phyloP scores from a whole-genome alignment of 495 filamentous ascomycete species.

The Chaetomidium leptoderma region DNA sequence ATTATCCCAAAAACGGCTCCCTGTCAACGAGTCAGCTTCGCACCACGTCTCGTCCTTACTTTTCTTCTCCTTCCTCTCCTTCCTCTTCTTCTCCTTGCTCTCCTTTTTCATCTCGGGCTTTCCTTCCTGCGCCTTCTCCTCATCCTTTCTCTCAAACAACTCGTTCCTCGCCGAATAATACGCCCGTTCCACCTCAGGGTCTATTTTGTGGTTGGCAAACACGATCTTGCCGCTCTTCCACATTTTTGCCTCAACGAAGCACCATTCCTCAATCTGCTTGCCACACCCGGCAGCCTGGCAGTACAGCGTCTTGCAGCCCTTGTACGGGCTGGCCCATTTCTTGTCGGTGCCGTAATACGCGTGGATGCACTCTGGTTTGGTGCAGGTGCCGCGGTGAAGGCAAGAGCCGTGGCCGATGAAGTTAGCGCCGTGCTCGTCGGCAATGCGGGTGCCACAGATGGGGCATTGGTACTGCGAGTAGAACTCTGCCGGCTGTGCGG shows the following conservation, averaged over 20 bases:
- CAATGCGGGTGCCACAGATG: conserved; percentile 8
- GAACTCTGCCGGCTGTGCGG: not conserved
- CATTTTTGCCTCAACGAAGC: not conserved
- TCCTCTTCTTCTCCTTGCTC: not conserved
- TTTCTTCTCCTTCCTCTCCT: not conserved
- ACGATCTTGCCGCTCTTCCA: not conserved
- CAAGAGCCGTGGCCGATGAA: conserved; percentile 14
- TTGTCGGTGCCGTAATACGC: conserved; percentile 10
- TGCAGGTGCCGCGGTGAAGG: conserved; percentile 11
- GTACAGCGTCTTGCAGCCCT: too few species aligned
- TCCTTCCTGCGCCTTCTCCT: not conserved
- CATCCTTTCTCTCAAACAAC: not conserved
- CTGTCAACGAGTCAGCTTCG: not conserved
- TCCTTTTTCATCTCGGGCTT: too few species aligned
- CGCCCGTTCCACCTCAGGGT: not conserved
- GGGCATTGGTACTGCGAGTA: conserved; percentile 9
- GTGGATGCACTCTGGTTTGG: not conserved
- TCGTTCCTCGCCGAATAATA: not conserved
- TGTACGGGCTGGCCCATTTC: not conserved
- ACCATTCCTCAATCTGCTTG: not conserved
- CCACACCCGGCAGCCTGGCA: conserved; percentile 7
- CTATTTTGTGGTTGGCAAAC: too few species aligned
- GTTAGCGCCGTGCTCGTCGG: not conserved
- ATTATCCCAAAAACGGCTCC: not conserved
- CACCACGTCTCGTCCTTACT: not conserved